These are phyloP conservation scores for Tetracladium maxilliforme DNA, from an alignment of 2,329 filamentous ascomycete species.

Conservation along the genomic window DNA sequence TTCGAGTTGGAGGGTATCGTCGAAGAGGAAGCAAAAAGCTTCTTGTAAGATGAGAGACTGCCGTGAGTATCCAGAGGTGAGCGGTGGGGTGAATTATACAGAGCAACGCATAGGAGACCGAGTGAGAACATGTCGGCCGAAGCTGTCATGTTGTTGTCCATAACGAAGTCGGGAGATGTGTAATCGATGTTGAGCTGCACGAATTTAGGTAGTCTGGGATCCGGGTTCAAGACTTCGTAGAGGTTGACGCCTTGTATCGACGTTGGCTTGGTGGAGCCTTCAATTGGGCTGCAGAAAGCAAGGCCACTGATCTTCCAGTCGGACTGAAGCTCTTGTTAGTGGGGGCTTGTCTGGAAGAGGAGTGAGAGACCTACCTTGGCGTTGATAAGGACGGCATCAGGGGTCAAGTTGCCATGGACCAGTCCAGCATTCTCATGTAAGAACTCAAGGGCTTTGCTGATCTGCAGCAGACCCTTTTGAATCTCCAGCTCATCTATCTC, in stretches of 20 bases:
- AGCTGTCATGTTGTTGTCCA: conserved; percentile 76
- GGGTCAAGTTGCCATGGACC: conserved; percentile 88
- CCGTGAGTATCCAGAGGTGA: conserved; percentile 76
- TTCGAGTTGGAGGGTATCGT: conserved; percentile 68
- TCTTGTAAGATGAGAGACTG: conserved; percentile 73
- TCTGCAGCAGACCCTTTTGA: conserved; percentile 85
- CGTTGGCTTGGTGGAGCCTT: conserved; percentile 58
- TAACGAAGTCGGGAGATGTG: conserved; percentile 83
- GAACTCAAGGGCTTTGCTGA: conserved; percentile 90
- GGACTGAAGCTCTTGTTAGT: conserved; percentile 40
- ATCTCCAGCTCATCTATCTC: conserved; percentile 97
- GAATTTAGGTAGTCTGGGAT: conserved; percentile 63
- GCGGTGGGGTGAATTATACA: conserved; percentile 87
- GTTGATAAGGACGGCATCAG: conserved; percentile 87
- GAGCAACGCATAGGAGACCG: conserved; percentile 71
- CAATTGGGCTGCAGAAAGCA: conserved; percentile 71
- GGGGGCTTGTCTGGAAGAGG: conserved; percentile 1
- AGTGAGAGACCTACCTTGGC: conserved; percentile 50
- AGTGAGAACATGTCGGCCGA: conserved; percentile 90
- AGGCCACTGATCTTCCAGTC: conserved; percentile 99
- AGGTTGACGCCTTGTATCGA: conserved; percentile 70
- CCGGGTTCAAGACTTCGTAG: conserved; percentile 71
- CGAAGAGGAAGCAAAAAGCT: conserved; percentile 64
- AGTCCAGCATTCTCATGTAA: conserved; percentile 88
- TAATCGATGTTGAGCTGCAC: conserved; percentile 91